Evolutionary conservation across 1,139 yeast species (phyloP).

Genomic region (Magnusiomyces ingens): DNA sequence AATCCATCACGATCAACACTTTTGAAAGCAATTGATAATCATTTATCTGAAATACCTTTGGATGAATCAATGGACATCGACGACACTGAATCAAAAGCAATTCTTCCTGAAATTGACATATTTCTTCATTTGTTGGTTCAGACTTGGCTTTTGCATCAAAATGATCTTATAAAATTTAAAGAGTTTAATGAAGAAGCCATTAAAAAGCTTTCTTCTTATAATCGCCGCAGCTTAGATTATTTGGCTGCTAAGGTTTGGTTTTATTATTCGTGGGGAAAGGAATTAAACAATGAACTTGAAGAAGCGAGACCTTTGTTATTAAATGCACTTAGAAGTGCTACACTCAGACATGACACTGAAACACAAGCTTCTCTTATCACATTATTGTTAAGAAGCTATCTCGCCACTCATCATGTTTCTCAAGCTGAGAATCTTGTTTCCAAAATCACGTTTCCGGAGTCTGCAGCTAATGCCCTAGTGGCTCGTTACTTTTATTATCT

Average conservation of each 20-base stretch:
- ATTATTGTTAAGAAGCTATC: slow-evolving; percentile 70
- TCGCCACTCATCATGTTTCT: slow-evolving; percentile 70
- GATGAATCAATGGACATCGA: slow-evolving; percentile 26
- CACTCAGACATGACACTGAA: slow-evolving; percentile 87
- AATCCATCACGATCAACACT: slow-evolving; percentile 42
- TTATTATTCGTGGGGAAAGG: slow-evolving; percentile 75
- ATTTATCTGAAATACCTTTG: slow-evolving; percentile 6
- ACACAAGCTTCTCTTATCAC: slow-evolving; percentile 86
- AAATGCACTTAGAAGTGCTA: slow-evolving; percentile 75
- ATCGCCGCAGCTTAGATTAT: slow-evolving; percentile 78
- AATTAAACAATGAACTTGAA: slow-evolving; percentile 49
- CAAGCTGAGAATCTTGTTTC: slow-evolving; percentile 88
- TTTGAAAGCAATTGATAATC: slow-evolving; percentile 31
- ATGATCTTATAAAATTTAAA: slow-evolving; percentile 32
- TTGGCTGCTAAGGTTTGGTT: slow-evolving; percentile 92
- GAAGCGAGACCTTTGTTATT: slow-evolving; percentile 64
- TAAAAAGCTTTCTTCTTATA: slow-evolving; percentile 52
- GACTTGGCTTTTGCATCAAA: slow-evolving; percentile 62
- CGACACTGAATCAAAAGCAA: slow-evolving; percentile 22
- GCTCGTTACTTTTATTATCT: slow-evolving; percentile 89
- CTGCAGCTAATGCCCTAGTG: slow-evolving; percentile 79
- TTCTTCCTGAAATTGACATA: slow-evolving; percentile 73
- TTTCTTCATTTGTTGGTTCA: slow-evolving; percentile 75
- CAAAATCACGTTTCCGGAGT: slow-evolving; percentile 80
- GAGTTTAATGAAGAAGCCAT: slow-evolving; percentile 42